phyloP scores from a whole-genome alignment of 139 green algal genomes.

The Axilococcus clingmanii region DNA sequence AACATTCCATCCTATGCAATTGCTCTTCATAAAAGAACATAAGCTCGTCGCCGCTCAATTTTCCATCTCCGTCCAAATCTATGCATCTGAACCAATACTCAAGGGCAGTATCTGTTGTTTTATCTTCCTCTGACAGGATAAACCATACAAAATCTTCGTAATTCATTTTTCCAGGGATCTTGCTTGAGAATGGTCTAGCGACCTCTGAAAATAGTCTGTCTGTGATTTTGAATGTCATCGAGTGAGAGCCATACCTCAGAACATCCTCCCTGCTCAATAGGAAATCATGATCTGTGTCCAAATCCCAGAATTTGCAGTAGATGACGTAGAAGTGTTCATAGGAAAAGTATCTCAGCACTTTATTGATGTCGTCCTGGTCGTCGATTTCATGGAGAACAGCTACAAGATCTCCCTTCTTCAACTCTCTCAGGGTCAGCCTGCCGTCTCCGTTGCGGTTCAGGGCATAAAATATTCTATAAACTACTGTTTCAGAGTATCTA shows the following conservation, averaged over 20 bases:
- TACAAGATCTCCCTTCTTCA: constrained; percentile 76
- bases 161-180: constrained; percentile 73
- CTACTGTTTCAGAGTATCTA: constrained; percentile 95
- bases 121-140: constrained; percentile 98
- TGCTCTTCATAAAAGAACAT: constrained; percentile 98
- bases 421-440: constrained; percentile 66
- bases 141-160: constrained; percentile 99
- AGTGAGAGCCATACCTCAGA: constrained; percentile 87
- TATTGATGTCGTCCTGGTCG: constrained; percentile 94
- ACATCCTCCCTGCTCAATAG: constrained; percentile 85
- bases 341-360: constrained; percentile 82
- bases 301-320: constrained; percentile 99
- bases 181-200: constrained; percentile 47
- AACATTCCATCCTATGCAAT: constrained; percentile 92
- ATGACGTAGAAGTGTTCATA: constrained; percentile 99
- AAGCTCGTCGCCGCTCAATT: constrained; percentile 78
- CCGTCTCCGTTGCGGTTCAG: constrained; percentile 74
- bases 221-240: constrained; percentile 90
- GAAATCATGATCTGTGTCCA: constrained; percentile 98
- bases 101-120: constrained; percentile 76
- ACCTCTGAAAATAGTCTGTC: constrained; percentile 88
- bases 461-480: constrained; percentile 95
- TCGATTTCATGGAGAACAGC: constrained; percentile 76
- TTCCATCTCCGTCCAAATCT: constrained; percentile 87
- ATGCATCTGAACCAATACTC: constrained; percentile 94